Conservation (phyloP, 371 early-diverging fungal genomes). For the Dichotomocladium elegans region DNA sequence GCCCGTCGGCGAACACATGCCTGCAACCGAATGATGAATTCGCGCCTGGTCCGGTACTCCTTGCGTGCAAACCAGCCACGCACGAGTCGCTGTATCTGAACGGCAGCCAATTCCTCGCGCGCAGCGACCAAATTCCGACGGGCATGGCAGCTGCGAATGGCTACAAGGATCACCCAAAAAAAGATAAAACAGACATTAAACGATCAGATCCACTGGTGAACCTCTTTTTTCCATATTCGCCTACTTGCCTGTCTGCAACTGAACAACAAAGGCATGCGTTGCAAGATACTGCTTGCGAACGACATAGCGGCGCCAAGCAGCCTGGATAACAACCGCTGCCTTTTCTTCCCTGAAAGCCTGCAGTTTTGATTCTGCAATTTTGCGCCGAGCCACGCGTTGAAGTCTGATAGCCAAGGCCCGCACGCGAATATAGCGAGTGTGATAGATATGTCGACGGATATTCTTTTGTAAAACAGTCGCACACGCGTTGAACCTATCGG, state of each 20-base stretch:
- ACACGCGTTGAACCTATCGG: constrained; percentile 74
- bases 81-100: constrained; percentile 67
- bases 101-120: constrained; percentile 65
- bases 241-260: constrained; percentile 43
- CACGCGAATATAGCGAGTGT: constrained; percentile 64
- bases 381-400: constrained; percentile 64
- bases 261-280: constrained; percentile 30
- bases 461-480: constrained; percentile 89
- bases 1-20: constrained; percentile 74
- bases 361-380: constrained; percentile 54
- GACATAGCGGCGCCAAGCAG: constrained; percentile 61
- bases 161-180: constrained; percentile 7
- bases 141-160: constrained; percentile 57
- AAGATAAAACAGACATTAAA: background rate
- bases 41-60: constrained; percentile 44
- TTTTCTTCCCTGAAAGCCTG: constrained; percentile 55
- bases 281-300: constrained; percentile 56
- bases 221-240: too few species aligned
- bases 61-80: constrained; percentile 69
- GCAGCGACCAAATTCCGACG: constrained; percentile 42
- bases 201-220: too few species aligned
- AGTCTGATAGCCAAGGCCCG: constrained; percentile 57
- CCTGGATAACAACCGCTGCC: constrained; percentile 80
- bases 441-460: constrained; percentile 70
- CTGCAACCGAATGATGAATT: constrained; percentile 75